A percentile compares a stretch with the other conserved stretches of the same genome.
Evolutionary conservation across 169 alveolate genomes (phyloP).

Genomic region (Eimeria sp.): DNA sequence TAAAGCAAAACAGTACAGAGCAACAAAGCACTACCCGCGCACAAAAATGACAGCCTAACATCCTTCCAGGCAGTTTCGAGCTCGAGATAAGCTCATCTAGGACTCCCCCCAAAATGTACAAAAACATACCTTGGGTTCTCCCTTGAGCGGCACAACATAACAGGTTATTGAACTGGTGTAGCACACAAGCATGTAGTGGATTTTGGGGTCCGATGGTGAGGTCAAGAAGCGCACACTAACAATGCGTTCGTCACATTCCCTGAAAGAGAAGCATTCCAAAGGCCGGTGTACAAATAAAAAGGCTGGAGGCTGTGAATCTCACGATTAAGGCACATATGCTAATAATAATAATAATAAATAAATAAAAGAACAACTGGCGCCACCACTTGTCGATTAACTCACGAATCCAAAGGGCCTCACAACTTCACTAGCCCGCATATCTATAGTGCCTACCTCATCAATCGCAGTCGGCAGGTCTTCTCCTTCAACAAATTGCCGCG

Average conservation of each 20-base stretch:
- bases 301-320: background rate
- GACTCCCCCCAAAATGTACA: background rate
- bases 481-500: slow-evolving; percentile 75
- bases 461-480: slow-evolving; percentile 77
- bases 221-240: slow-evolving; percentile 57
- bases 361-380: background rate
- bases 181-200: slow-evolving; percentile 67
- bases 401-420: background rate
- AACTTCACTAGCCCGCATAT: background rate
- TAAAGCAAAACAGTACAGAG: background rate
- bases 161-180: slow-evolving; percentile 19
- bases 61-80: background rate
- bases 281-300: background rate
- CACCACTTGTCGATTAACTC: background rate
- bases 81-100: background rate
- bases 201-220: slow-evolving; percentile 19
- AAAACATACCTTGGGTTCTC: slow-evolving; percentile 49
- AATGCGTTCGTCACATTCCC: slow-evolving; percentile 48
- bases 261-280: background rate
- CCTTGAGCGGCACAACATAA: slow-evolving; percentile 37
- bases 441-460: slow-evolving; percentile 31
- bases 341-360: too few species aligned
- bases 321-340: too few species aligned
- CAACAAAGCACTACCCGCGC: background rate
- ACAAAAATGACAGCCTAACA: background rate